Percentiles rank a stretch among this genome's conserved stretches.
These are phyloP conservation scores for Suhomyces anneliseae DNA, from an alignment of 1,139 yeast species.

Conservation along the genomic window DNA sequence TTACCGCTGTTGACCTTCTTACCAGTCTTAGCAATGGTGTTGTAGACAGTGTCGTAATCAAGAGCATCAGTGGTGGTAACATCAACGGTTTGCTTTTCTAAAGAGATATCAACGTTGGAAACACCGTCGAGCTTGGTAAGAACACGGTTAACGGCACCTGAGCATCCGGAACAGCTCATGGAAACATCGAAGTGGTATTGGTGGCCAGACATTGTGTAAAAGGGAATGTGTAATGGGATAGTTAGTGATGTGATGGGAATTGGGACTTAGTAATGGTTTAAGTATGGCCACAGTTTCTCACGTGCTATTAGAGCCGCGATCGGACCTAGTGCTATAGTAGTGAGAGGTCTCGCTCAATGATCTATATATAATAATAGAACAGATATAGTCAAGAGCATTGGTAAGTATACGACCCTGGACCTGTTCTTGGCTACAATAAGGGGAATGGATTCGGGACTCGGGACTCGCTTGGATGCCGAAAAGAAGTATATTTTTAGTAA, in stretches of 20 bases:
- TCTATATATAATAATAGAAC: no score
- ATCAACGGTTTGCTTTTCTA: slow-evolving; percentile 80
- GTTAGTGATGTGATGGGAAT: no score
- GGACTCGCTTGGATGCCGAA: no score
- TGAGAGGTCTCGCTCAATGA: neutral
- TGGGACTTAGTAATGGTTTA: no score
- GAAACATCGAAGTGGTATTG: slow-evolving; percentile 75
- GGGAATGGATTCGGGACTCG: no score
- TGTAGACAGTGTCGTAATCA: slow-evolving; percentile 73
- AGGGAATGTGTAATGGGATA: neutral
- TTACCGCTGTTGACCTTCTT: slow-evolving; percentile 75
- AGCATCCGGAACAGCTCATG: slow-evolving; percentile 87
- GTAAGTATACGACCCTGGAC: no score
- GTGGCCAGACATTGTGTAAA: slow-evolving; percentile 39
- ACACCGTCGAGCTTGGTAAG: slow-evolving; percentile 75
- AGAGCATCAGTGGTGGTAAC: slow-evolving; percentile 59
- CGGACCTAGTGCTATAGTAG: neutral
- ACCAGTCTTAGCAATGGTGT: slow-evolving; percentile 86
- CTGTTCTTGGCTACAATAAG: no score
- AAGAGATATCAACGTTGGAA: slow-evolving; percentile 65
- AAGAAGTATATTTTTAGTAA: no score
- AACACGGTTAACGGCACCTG: slow-evolving; percentile 82
- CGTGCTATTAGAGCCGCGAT: neutral
- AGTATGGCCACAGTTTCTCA: neutral
- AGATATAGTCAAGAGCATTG: no score